phyloP scores from a whole-genome alignment of 2,329 filamentous ascomycete species.

The Alternaria consortialis region DNA sequence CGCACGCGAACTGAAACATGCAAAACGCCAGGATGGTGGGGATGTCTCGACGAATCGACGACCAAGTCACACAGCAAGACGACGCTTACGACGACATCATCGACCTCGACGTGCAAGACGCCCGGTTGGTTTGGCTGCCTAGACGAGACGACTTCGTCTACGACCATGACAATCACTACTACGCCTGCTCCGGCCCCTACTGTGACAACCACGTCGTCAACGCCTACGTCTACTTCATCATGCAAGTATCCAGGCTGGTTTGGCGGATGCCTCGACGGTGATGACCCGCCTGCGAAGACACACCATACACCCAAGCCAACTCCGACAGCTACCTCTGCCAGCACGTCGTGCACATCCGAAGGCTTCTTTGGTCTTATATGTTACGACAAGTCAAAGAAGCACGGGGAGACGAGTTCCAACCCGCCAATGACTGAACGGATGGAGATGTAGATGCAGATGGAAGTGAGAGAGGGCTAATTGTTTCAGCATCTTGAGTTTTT shows the following conservation, averaged over 20 bases:
- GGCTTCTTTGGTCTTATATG: constrained; percentile 46
- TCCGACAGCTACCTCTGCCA: constrained; percentile 21
- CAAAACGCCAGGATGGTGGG: constrained; percentile 93
- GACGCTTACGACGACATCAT: constrained; percentile 51
- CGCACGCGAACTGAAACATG: constrained; percentile 82
- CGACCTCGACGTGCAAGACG: constrained; percentile 55
- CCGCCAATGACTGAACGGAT: constrained; percentile 30
- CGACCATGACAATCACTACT: constrained; percentile 38
- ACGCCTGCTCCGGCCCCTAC: constrained; percentile 39
- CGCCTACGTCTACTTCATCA: constrained; percentile 49
- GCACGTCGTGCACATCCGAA: constrained; percentile 36
- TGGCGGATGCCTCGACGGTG: constrained; percentile 60
- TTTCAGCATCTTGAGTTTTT: background rate
- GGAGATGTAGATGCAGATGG: constrained; percentile 32
- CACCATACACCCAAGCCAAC: constrained; percentile 24
- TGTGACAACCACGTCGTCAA: constrained; percentile 41
- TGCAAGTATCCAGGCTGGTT: constrained; percentile 60
- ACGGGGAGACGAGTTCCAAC: constrained; percentile 16
- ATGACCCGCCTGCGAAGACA: constrained; percentile 51
- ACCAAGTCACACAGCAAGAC: constrained; percentile 58
- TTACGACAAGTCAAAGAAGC: constrained; percentile 33
- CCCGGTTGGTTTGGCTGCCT: constrained; percentile 74
- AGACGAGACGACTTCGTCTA: constrained; percentile 55
- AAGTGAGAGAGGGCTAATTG: background rate
- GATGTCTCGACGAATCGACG: constrained; percentile 74